Conservation (phyloP, 2,329 filamentous ascomycete genomes). For the Biscogniauxia sp. region DNA sequence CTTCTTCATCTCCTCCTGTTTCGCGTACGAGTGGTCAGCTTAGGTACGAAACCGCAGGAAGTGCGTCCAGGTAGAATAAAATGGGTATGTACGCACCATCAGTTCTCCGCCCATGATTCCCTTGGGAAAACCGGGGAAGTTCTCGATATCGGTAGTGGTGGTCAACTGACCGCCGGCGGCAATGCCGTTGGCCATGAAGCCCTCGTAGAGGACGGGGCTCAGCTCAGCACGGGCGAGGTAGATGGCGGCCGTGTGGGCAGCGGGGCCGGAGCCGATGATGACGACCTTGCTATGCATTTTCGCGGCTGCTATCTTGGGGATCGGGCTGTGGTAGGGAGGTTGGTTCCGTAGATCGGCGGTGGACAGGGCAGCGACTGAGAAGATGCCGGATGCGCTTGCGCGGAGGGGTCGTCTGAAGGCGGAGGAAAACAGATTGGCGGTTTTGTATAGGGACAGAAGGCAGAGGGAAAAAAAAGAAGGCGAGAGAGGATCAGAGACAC, state of each 20-base stretch:
- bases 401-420: constrained; percentile 73
- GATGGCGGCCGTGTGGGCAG: constrained; percentile 94
- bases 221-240: constrained; percentile 94
- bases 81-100: constrained; percentile 58
- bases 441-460: constrained; percentile 26
- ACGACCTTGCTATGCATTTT: constrained; percentile 94
- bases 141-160: constrained; percentile 97
- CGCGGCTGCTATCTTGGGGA: constrained; percentile 42
- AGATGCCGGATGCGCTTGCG: constrained; percentile 69
- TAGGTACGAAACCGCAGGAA: not conserved
- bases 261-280: constrained; percentile 92
- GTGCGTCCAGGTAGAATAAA: not conserved
- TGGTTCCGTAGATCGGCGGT: constrained; percentile 60
- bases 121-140: constrained; percentile 92
- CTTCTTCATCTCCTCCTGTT: constrained; percentile 79
- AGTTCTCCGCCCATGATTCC: constrained; percentile 83
- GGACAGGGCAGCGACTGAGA: constrained; percentile 69
- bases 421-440: constrained; percentile 92
- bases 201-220: constrained; percentile 94
- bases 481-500: too few species aligned
- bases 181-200: constrained; percentile 95
- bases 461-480: not conserved
- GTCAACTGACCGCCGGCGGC: constrained; percentile 95
- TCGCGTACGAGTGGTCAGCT: not conserved
- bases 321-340: constrained; percentile 30